Evolutionary conservation across 2,329 filamentous ascomycete species (phyloP).

Genomic region (Pleurostoma richardsiae): DNA sequence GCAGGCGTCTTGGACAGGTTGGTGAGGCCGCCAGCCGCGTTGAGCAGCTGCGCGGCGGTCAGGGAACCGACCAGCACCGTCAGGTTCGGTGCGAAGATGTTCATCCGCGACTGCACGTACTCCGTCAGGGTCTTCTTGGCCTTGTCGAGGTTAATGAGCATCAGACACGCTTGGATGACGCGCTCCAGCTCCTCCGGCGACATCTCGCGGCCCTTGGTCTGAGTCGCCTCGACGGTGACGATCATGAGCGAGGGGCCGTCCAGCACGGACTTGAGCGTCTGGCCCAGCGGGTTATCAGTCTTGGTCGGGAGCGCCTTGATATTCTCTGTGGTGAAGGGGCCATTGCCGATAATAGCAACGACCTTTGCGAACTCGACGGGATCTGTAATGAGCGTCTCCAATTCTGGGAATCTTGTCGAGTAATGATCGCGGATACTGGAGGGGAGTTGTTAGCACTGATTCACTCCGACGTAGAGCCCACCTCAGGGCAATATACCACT

Average conservation of each 20-base stretch:
- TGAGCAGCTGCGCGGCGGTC: constrained; percentile 93
- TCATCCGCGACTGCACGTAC: constrained; percentile 97
- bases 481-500: too few relatives aligned
- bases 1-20: constrained; percentile 88
- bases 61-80: constrained; percentile 86
- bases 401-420: constrained; percentile 85
- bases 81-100: constrained; percentile 88
- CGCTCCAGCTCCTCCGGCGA: constrained; percentile 67
- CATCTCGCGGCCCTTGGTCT: constrained; percentile 76
- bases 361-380: constrained; percentile 94
- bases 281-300: constrained; percentile 71
- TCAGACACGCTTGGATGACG: constrained; percentile 75
- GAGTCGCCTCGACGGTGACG: constrained; percentile 90
- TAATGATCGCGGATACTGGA: constrained; percentile 80
- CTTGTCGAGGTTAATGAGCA: constrained; percentile 80
- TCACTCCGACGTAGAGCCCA: too few relatives aligned
- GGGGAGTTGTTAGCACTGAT: too few relatives aligned
- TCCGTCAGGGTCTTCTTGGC: constrained; percentile 84
- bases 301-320: constrained; percentile 77
- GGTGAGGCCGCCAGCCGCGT: constrained; percentile 82
- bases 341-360: constrained; percentile 88
- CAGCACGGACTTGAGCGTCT: constrained; percentile 72
- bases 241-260: constrained; percentile 92
- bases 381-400: constrained; percentile 85
- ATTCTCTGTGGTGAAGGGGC: constrained; percentile 73